phyloP scores from a whole-genome alignment of 768 basidiomycete genomes.

The Trametes cubensis region DNA sequence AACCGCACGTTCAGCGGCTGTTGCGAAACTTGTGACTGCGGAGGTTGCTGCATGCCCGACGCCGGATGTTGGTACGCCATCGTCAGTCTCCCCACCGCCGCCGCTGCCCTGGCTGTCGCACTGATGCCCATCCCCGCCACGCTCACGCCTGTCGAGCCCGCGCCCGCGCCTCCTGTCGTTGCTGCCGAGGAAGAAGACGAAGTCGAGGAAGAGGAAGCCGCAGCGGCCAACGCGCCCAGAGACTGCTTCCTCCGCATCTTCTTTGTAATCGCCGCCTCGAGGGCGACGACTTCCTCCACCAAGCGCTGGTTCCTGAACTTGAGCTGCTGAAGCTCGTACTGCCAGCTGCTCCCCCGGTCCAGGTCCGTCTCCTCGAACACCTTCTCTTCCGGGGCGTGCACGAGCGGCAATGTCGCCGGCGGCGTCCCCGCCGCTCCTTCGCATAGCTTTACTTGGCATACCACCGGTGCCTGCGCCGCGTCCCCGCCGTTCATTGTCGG shows the following conservation, averaged over 20 bases:
- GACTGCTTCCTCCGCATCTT: conserved; percentile 20
- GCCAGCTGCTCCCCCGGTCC: conserved; percentile 79
- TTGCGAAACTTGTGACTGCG: background rate
- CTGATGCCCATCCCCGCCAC: conserved; percentile 1
- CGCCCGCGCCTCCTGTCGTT: background rate
- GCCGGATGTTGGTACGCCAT: conserved; percentile 4
- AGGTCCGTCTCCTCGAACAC: conserved; percentile 77
- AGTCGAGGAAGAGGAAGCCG: background rate
- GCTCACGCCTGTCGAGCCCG: too few species aligned
- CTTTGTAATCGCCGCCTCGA: conserved; percentile 37
- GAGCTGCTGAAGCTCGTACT: conserved; percentile 88
- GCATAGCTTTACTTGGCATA: conserved; percentile 34
- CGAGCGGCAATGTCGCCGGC: conserved; percentile 14
- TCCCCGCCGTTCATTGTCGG: background rate
- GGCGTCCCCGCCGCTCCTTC: conserved; percentile 16
- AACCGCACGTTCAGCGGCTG: conserved; percentile 22
- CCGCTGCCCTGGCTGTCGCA: background rate
- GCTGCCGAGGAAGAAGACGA: background rate
- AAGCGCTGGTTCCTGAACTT: conserved; percentile 70
- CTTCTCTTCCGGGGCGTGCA: conserved; percentile 38
- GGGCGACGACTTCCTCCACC: conserved; percentile 54
- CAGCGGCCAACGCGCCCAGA: background rate
- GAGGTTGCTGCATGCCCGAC: conserved; percentile 6
- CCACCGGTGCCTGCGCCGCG: conserved; percentile 23
- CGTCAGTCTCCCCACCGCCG: background rate